A percentile compares a stretch with the other conserved stretches of the same genome.
These are phyloP conservation scores for Astragalus glycyphyllos DNA, from an alignment of 306 rosid genomes.

Conservation along the genomic window DNA sequence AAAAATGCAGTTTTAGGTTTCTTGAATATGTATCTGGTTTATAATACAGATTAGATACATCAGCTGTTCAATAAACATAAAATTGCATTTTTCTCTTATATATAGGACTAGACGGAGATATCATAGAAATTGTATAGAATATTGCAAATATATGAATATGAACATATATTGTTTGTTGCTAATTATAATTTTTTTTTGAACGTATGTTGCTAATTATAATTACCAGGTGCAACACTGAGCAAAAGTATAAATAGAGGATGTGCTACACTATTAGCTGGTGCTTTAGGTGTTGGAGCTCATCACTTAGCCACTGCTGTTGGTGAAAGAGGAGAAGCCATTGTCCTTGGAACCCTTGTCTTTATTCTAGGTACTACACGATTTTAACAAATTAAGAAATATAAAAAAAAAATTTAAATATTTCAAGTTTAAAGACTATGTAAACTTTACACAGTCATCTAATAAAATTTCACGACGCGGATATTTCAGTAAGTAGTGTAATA, in stretches of 20 bases:
- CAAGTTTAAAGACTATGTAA: no score
- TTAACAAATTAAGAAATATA: background rate
- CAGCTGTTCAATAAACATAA: no score
- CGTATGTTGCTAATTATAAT: constrained; percentile 16
- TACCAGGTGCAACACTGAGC: constrained; percentile 79
- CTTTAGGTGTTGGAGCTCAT: constrained; percentile 81
- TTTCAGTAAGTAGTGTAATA: no score
- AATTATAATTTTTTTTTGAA: no score
- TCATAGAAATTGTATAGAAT: background rate
- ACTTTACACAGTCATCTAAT: no score
- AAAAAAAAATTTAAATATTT: no score
- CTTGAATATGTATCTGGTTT: no score
- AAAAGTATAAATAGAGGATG: constrained; percentile 81
- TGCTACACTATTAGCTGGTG: constrained; percentile 83
- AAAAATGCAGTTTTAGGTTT: no score
- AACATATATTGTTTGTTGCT: constrained; percentile 9
- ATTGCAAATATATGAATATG: background rate
- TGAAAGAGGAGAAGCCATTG: constrained; percentile 66
- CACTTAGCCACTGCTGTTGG: constrained; percentile 70
- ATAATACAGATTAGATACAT: no score
- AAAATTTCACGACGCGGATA: no score
- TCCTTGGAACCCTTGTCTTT: constrained; percentile 79
- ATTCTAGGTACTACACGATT: constrained; percentile 53
- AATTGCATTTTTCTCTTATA: no score
- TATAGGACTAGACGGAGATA: no score